These are phyloP conservation scores for Candida nitratophila DNA, from an alignment of 805 yeast species.

Conservation along the genomic window DNA sequence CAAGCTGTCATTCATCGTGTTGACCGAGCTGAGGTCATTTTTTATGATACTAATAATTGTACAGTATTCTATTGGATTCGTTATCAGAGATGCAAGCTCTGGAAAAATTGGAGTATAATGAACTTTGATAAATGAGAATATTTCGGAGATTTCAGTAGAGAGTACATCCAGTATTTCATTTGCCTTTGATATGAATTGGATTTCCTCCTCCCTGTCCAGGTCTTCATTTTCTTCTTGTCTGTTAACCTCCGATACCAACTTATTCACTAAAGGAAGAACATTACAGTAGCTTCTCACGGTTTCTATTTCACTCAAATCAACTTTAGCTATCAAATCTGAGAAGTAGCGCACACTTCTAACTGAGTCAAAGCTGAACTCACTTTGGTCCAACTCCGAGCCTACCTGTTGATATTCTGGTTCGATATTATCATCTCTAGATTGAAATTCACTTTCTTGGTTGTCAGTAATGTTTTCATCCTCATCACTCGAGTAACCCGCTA, in stretches of 20 bases:
- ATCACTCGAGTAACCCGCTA: constrained; percentile 34
- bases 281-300: constrained; percentile 21
- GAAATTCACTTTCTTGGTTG: not conserved
- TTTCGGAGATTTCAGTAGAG: constrained; percentile 41
- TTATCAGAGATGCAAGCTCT: constrained; percentile 58
- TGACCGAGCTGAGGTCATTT: constrained; percentile 21
- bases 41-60: constrained; percentile 44
- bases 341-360: constrained; percentile 1
- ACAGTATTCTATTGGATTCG: constrained; percentile 58
- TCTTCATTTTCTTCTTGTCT: constrained; percentile 3
- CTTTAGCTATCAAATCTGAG: constrained; percentile 6
- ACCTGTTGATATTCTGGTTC: not conserved
- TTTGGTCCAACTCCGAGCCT: not conserved
- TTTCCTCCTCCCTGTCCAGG: constrained; percentile 32
- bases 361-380: not conserved
- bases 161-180: constrained; percentile 51
- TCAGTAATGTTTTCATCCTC: constrained; percentile 14
- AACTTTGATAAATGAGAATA: constrained; percentile 43
- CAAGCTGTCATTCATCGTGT: constrained; percentile 26
- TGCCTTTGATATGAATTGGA: constrained; percentile 27
- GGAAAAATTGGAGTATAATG: constrained; percentile 59
- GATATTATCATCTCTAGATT: not conserved
- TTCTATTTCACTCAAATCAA: constrained; percentile 12
- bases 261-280: constrained; percentile 15
- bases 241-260: constrained; percentile 17